phyloP scores from a whole-genome alignment of 1,284 basidiomycete genomes.

The Trichosporon asahii region DNA sequence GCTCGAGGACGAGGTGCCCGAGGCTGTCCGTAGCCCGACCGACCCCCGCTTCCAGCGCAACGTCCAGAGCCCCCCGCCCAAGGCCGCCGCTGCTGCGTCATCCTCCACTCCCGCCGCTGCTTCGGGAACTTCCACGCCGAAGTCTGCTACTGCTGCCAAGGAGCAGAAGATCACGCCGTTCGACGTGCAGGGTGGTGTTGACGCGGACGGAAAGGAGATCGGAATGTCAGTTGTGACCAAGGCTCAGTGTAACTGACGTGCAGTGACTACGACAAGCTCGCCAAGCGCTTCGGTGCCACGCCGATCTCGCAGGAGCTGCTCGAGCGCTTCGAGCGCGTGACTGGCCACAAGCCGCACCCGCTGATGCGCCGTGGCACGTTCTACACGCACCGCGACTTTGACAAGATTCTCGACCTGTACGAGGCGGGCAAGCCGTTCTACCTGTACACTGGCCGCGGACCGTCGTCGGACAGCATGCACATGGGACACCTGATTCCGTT shows the following conservation, averaged over 20 bases:
- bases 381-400: slow-evolving; percentile 96
- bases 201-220: slow-evolving; percentile 80
- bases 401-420: slow-evolving; percentile 89
- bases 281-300: slow-evolving; percentile 90
- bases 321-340: slow-evolving; percentile 85
- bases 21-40: slow-evolving; percentile 48
- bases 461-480: slow-evolving; percentile 96
- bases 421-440: slow-evolving; percentile 98
- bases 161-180: slow-evolving; percentile 95
- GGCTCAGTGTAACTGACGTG: slow-evolving; percentile 15
- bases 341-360: slow-evolving; percentile 85
- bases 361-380: slow-evolving; percentile 90
- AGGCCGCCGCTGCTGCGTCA: slow-evolving; percentile 23
- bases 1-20: slow-evolving; percentile 48
- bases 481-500: slow-evolving; percentile 97
- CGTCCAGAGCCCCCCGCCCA: slow-evolving; percentile 11
- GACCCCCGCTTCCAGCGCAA: slow-evolving; percentile 43
- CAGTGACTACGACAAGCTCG: slow-evolving; percentile 90
- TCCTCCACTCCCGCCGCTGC: slow-evolving; percentile 12
- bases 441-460: slow-evolving; percentile 95
- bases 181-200: slow-evolving; percentile 92
- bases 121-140: not conserved
- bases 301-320: slow-evolving; percentile 73
- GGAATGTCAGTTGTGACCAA: slow-evolving; percentile 59
- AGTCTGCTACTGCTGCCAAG: slow-evolving; percentile 23